Evolutionary conservation across 1,284 basidiomycete genomes (phyloP), one percentile per base, ranked within the genome.

Genomic region (Cutaneotrichosporon curvatum): DNA sequence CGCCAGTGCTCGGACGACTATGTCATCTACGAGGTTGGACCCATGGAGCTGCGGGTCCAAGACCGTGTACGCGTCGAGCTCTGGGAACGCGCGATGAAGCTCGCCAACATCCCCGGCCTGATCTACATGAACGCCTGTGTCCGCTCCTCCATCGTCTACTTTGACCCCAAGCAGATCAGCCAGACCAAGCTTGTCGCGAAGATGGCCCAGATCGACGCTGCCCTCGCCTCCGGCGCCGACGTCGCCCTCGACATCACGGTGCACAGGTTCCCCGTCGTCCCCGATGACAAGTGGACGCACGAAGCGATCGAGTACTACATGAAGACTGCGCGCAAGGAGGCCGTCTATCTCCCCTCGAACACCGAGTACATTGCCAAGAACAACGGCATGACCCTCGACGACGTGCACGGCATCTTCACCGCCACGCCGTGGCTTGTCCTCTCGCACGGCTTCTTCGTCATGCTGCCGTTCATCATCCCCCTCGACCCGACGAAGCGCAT

Each of bases 331-430:
- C 53, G 56, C 31, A 55, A 57, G 44, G 56, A 57, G 48, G 81
- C 82, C 0, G 78, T 78, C 3, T 84, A 84, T 60, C 67, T 84
- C 0, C 82, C 81, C 0, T 80, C 78, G 60, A 84, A 84, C 57
- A 65, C 80, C 20, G 77, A 81, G 40, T 84, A 84, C 57, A 72
- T 84, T 2, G 80, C 81, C 0, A 70, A 66, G 31, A 81, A 81
- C 40, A 84, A 82, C 55, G 59, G 56, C 34, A 45, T 37, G 44
- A 43, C 40, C 2, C 36, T 43, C 15, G 20, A 46, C 19, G 53
- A 48, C 21, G 52, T 57, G 3, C 46, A 46, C 38, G 50, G 45
- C 37, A 45, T 43, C 6, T 37, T 57, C 25, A 50, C 50, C 6
- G 28, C 37, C 34, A 57, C 56, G 10, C 52, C 52, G 2, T 57